These are phyloP conservation scores for Calamus simplicifolius DNA, from an alignment of 176 grass and related monocot species.

Conservation along the genomic window DNA sequence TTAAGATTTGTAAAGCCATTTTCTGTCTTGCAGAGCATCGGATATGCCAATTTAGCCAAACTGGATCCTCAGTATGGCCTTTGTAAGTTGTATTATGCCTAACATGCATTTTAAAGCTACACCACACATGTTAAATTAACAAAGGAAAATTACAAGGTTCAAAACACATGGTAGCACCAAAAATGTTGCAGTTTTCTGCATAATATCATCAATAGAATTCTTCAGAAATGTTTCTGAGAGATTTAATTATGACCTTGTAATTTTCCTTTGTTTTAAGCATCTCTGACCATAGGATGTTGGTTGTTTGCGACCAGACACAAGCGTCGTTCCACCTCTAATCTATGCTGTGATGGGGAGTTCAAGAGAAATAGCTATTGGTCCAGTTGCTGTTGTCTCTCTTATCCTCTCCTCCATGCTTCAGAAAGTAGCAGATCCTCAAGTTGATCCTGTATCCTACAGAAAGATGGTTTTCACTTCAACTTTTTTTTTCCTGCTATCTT, in stretches of 20 bases:
- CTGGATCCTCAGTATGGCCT: constrained; percentile 92
- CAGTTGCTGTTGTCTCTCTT: constrained; percentile 89
- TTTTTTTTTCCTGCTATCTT: constrained; percentile 77
- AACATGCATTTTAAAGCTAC: no score
- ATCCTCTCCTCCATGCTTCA: constrained; percentile 85
- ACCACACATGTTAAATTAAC: no score
- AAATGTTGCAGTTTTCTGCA: no score
- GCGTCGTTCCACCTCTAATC: constrained; percentile 73
- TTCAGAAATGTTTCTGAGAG: no score
- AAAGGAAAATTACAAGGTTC: no score
- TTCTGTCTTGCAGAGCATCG: constrained; percentile 66
- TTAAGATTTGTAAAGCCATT: neutral
- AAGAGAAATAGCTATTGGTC: constrained; percentile 76
- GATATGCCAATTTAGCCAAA: constrained; percentile 90
- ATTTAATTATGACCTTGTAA: no score
- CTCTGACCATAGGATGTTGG: no score
- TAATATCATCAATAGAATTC: no score
- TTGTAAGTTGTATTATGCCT: constrained; percentile 44
- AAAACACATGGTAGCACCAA: no score
- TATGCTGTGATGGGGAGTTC: constrained; percentile 92
- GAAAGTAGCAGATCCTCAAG: constrained; percentile 67
- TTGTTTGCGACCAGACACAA: constrained; percentile 46
- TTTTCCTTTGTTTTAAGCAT: no score
- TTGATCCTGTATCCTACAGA: constrained; percentile 51
- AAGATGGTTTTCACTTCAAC: constrained; percentile 79